Conservation (phyloP, 2,329 filamentous ascomycete genomes). For the Apiospora saccharicola region DNA sequence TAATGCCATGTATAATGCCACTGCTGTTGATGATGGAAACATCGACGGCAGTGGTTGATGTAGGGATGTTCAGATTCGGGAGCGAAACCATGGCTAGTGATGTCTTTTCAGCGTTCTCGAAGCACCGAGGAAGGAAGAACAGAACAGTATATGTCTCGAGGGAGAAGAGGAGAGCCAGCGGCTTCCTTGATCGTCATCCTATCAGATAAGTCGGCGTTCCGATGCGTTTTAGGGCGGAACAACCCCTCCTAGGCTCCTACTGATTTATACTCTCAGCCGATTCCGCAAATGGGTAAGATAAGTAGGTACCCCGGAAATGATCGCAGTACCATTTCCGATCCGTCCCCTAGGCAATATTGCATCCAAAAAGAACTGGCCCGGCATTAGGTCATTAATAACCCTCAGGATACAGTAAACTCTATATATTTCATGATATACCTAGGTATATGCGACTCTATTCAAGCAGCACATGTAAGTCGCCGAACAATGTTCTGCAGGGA, state of each 20-base stretch:
- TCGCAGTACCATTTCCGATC: background rate
- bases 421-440: background rate
- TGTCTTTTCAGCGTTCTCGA: too few species aligned
- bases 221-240: background rate
- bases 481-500: background rate
- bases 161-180: background rate
- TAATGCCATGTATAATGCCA: slow-evolving; percentile 35
- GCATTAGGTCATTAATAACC: background rate
- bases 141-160: background rate
- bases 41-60: slow-evolving; percentile 41
- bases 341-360: background rate
- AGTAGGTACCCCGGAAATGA: too few species aligned
- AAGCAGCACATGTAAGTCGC: background rate
- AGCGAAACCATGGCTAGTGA: slow-evolving; percentile 18
- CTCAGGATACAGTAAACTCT: background rate
- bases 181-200: too few species aligned
- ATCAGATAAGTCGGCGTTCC: background rate
- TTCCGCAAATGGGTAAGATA: background rate
- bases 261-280: background rate
- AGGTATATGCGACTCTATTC: background rate
- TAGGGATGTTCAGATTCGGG: slow-evolving; percentile 43
- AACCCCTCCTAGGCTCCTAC: background rate
- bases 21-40: slow-evolving; percentile 45
- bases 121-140: background rate
- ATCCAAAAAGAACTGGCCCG: background rate